Evolutionary conservation across 179 eudicot genomes (phyloP).

Genomic region (Spergularia azorica): DNA sequence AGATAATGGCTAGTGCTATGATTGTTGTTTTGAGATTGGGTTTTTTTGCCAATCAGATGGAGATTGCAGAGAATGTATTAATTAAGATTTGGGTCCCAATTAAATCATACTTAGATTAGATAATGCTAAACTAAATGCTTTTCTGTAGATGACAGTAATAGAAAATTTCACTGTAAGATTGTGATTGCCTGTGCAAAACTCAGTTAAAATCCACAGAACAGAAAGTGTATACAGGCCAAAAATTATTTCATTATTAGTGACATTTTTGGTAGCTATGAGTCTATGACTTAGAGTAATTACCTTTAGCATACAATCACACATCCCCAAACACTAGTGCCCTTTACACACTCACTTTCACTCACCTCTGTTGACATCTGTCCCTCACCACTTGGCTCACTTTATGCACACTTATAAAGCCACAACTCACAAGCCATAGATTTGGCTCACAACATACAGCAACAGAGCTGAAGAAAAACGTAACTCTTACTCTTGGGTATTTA

Average conservation of each 20-base stretch:
- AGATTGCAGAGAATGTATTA: background rate
- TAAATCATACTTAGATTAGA: background rate
- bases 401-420: conserved; percentile 26
- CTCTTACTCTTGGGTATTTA: background rate
- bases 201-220: too few species aligned
- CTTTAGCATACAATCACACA: background rate
- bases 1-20: too few species aligned
- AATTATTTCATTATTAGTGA: background rate
- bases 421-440: background rate
- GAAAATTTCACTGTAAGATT: background rate
- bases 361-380: conserved; percentile 20
- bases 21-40: too few species aligned
- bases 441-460: background rate
- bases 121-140: background rate
- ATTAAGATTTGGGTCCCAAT: conserved; percentile 9
- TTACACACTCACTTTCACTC: background rate
- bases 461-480: background rate
- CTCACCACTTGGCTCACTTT: conserved; percentile 10
- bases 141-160: background rate
- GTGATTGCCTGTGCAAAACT: background rate
- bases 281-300: background rate
- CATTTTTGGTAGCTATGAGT: background rate
- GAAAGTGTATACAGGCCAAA: too few species aligned
- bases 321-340: conserved; percentile 11
- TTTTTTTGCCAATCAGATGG: conserved; percentile 11